Evolutionary conservation across 1,284 basidiomycete genomes (phyloP).

Genomic region (Pseudozyma sp.): DNA sequence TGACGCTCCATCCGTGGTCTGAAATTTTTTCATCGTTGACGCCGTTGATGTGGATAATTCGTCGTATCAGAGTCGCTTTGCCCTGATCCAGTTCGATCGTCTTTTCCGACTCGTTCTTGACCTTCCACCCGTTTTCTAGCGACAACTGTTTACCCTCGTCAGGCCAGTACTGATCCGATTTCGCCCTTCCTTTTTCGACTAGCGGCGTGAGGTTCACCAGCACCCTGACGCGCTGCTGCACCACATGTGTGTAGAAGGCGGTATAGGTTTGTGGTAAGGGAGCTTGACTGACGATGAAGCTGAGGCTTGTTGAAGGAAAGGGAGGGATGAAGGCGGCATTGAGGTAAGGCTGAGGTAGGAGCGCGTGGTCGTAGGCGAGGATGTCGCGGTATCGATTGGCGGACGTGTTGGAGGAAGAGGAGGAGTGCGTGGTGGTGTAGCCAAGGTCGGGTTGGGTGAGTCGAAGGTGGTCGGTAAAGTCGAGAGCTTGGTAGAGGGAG

Average conservation of each 20-base stretch:
- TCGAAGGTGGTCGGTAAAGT: slow-evolving; percentile 30
- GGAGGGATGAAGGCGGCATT: slow-evolving; percentile 60
- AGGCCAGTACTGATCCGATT: slow-evolving; percentile 66
- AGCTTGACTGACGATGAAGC: slow-evolving; percentile 94
- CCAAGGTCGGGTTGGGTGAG: slow-evolving; percentile 23
- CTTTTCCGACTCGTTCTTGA: slow-evolving; percentile 3
- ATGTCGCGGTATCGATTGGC: slow-evolving; percentile 45
- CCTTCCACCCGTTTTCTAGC: slow-evolving; percentile 24
- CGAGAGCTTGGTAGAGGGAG: slow-evolving; percentile 26
- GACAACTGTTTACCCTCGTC: slow-evolving; percentile 5
- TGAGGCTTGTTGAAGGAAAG: slow-evolving; percentile 21
- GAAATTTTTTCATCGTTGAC: neutral
- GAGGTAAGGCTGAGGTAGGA: slow-evolving; percentile 54
- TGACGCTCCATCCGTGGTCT: slow-evolving; percentile 68
- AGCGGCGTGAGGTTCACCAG: slow-evolving; percentile 66
- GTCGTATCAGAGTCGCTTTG: slow-evolving; percentile 15
- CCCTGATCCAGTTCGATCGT: slow-evolving; percentile 25
- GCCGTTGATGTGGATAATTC: slow-evolving; percentile 17
- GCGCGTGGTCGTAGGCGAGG: slow-evolving; percentile 51
- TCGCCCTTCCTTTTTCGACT: slow-evolving; percentile 49
- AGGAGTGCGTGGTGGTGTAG: slow-evolving; percentile 17
- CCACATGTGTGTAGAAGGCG: slow-evolving; percentile 77
- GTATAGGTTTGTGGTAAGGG: slow-evolving; percentile 88
- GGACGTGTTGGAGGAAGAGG: slow-evolving; percentile 4
- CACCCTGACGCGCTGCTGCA: slow-evolving; percentile 26